These are phyloP conservation scores for Sanghuangporus baumii DNA, from an alignment of 1,284 basidiomycete species.

Conservation along the genomic window DNA sequence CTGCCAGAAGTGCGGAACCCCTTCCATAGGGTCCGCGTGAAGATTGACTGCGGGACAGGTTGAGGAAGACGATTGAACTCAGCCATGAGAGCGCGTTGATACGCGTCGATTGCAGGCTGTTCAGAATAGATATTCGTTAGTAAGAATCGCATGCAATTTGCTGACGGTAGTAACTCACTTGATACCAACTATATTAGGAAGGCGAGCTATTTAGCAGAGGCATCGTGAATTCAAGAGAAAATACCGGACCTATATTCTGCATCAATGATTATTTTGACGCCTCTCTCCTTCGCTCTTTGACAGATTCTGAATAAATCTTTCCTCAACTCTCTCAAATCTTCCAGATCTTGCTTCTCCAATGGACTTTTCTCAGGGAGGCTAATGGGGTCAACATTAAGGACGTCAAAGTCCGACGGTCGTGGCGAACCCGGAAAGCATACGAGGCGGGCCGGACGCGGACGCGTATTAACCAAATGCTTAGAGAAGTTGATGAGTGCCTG, in stretches of 20 bases:
- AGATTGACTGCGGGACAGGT: not conserved
- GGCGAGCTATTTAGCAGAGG: not conserved
- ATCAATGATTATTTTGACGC: conserved; percentile 69
- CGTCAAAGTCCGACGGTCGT: conserved; percentile 41
- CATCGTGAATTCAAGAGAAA: not conserved
- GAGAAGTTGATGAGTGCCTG: conserved; percentile 52
- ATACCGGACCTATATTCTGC: conserved; percentile 68
- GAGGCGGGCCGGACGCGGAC: conserved; percentile 24
- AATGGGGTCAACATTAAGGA: conserved; percentile 27
- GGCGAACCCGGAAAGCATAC: conserved; percentile 66
- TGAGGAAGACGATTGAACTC: conserved; percentile 62
- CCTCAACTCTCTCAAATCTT: conserved; percentile 54
- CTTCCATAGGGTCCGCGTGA: not conserved
- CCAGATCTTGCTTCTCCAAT: conserved; percentile 50
- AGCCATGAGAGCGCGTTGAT: conserved; percentile 67
- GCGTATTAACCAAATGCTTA: conserved; percentile 40
- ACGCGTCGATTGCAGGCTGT: conserved; percentile 77
- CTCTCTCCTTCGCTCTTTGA: conserved; percentile 48
- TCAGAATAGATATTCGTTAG: not conserved
- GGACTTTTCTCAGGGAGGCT: conserved; percentile 20
- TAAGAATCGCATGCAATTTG: not conserved
- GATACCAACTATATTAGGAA: conserved; percentile 54
- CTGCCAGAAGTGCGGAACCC: not conserved
- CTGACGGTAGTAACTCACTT: conserved; percentile 26
- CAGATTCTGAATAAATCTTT: conserved; percentile 57